Evolutionary conservation across 2,329 filamentous ascomycete species (phyloP), one percentile per base, ranked within the genome.

Genomic region (Westerdykella sp.): DNA sequence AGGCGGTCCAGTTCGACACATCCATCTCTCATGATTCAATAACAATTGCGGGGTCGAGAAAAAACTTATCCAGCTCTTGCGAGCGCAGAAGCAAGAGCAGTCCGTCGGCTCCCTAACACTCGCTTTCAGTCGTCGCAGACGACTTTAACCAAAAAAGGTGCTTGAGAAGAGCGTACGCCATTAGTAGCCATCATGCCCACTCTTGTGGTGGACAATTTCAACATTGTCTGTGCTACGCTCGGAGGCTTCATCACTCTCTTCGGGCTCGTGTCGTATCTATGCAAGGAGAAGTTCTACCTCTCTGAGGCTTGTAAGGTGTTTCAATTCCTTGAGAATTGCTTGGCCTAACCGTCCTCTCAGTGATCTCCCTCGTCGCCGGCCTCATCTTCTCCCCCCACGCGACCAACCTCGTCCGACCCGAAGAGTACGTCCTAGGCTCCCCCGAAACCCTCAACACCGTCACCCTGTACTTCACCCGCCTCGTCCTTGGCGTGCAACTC

Each of bases 201-300:
- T 35, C 71, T 89, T 35, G 75, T 76, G 5, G 57, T 84, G 28
- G 81, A 77, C 50, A 85, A 89, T 64, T 95, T 95, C 74, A 94
- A 95, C 68, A 85, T 93, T 51, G 79, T 89, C 42, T 81, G 87
- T 61, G 83, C 85, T 41, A 78, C 87, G 6, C 69, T 95, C 11
- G 90, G 90, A 12, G 90, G 87, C 1, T 96, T 94, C 70, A 82
- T 96, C 48, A 88, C 87, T 0, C 54, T 94, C n/a, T 96, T 95
- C 59, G 89, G 88, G 3, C 71, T 96, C 35, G 87, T 96, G 0
- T 95, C 88, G 1, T 95, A 89, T 61, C 76, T 95, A 14, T 76
- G 87, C 60, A 95, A 96, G 62, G 90, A 95, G 69, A 84, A 81
- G 45, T 91, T 87, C 62, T 95, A 95, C 63, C 76, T 96, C 1